These are phyloP conservation scores for Alternaria ventricosa DNA, from an alignment of 2,329 filamentous ascomycete genomes.

Conservation along the genomic window DNA sequence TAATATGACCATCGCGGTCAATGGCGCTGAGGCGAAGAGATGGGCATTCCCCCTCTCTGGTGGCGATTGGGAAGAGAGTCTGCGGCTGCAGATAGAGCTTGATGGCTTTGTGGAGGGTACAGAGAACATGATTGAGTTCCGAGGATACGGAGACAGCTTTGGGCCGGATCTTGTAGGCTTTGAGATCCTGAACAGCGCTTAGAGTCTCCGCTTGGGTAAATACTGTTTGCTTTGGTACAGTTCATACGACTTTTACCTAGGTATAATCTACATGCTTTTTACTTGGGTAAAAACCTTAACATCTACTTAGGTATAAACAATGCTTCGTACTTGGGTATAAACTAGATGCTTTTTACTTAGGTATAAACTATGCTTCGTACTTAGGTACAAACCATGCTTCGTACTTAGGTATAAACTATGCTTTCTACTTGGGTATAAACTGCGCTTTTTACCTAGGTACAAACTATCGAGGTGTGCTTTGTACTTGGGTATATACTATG, in stretches of 20 bases:
- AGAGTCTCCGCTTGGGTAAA: background rate
- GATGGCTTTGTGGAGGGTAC: slow-evolving; percentile 35
- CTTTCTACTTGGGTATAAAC: background rate
- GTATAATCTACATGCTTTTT: background rate
- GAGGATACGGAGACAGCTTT: slow-evolving; percentile 18
- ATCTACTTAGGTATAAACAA: background rate
- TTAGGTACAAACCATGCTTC: background rate
- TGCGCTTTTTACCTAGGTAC: background rate
- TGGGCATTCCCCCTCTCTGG: slow-evolving; percentile 51
- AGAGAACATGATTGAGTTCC: slow-evolving; percentile 31
- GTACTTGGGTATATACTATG: background rate
- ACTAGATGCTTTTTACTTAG: too few relatives aligned
- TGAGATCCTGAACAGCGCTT: slow-evolving; percentile 25
- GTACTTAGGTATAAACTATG: background rate
- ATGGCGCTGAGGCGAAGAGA: slow-evolving; percentile 43
- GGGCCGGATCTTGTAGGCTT: slow-evolving; percentile 43
- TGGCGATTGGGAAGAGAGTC: slow-evolving; percentile 48
- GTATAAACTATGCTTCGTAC: too few relatives aligned
- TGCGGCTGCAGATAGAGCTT: slow-evolving; percentile 30
- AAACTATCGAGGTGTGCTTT: background rate
- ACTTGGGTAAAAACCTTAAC: too few relatives aligned
- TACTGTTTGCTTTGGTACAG: background rate
- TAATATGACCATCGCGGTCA: slow-evolving; percentile 48
- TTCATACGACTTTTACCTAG: background rate
- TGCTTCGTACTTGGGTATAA: background rate